These are phyloP conservation scores for Syncephalis plumigaleata DNA, from an alignment of 371 early-diverging fungal genomes.

Conservation along the genomic window DNA sequence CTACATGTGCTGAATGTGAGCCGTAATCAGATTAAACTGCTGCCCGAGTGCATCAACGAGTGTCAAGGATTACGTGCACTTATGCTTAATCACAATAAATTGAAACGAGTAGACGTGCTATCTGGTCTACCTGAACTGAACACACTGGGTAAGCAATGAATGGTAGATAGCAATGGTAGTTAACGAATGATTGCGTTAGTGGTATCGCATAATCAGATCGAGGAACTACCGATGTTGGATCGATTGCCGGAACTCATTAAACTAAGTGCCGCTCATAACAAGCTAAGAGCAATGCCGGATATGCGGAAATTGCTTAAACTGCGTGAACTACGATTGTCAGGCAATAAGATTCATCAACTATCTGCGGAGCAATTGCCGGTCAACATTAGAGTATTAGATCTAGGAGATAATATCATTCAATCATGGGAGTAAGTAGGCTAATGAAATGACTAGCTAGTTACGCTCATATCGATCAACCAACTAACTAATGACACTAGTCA, in stretches of 20 bases:
- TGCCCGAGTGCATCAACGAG: too few relatives aligned
- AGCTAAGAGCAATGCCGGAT: constrained; percentile 44
- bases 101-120: constrained; percentile 43
- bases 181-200: constrained; percentile 18
- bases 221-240: constrained; percentile 31
- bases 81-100: constrained; percentile 61
- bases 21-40: too few relatives aligned
- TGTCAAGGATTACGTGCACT: constrained; percentile 22
- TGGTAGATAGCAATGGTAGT: not conserved
- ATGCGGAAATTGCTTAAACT: constrained; percentile 29
- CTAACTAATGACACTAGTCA: too few relatives aligned
- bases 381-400: constrained; percentile 48
- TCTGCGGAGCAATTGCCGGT: constrained; percentile 35
- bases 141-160: constrained; percentile 32
- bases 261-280: constrained; percentile 58
- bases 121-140: constrained; percentile 35
- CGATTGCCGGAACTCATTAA: constrained; percentile 41
- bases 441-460: too few relatives aligned
- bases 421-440: constrained; percentile 33
- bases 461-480: too few relatives aligned
- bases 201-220: constrained; percentile 60
- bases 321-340: constrained; percentile 58
- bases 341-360: constrained; percentile 47
- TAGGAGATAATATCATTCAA: constrained; percentile 50
- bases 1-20: too few relatives aligned